phyloP scores from a whole-genome alignment of 768 basidiomycete species.

The Pleurotus tuoliensis region DNA sequence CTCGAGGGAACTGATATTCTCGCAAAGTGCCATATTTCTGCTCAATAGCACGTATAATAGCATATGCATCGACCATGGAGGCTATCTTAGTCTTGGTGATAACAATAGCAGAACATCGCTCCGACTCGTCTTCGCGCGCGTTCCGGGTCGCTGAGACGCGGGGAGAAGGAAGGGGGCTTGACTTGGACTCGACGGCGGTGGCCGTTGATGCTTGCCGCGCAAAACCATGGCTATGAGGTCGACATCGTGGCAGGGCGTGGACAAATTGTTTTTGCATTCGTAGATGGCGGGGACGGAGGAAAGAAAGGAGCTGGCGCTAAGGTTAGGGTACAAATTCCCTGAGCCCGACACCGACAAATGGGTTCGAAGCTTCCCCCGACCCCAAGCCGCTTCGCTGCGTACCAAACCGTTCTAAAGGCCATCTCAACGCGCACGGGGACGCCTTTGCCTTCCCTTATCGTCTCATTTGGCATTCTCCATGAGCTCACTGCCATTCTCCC shows the following conservation, averaged over 20 bases:
- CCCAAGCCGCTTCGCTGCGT: conserved; percentile 37
- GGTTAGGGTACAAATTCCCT: conserved; percentile 15
- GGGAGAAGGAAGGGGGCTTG: too few relatives aligned
- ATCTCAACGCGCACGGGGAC: conserved; percentile 69
- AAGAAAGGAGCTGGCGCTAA: conserved; percentile 2
- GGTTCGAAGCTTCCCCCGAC: conserved; percentile 3
- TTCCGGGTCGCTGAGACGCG: neutral
- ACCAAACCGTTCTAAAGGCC: conserved; percentile 49
- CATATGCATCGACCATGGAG: conserved; percentile 47
- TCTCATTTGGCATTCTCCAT: conserved; percentile 83
- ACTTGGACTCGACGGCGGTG: neutral
- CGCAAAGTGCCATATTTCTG: conserved; percentile 45
- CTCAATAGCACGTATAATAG: conserved; percentile 53
- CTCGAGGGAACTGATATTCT: conserved; percentile 39
- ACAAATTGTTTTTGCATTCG: conserved; percentile 6
- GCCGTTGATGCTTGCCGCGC: neutral
- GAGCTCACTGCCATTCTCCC: conserved; percentile 82
- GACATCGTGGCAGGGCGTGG: neutral
- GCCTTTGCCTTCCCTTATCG: conserved; percentile 68
- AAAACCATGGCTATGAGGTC: neutral
- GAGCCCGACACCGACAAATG: conserved; percentile 1
- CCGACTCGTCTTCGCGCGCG: neutral
- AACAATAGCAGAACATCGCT: conserved; percentile 30
- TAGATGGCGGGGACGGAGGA: neutral
- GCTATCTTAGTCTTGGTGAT: conserved; percentile 35